A percentile compares a stretch with the other conserved stretches of the same genome.
Conservation (phyloP, 345 rosid species). For the Moringa oleifera region DNA sequence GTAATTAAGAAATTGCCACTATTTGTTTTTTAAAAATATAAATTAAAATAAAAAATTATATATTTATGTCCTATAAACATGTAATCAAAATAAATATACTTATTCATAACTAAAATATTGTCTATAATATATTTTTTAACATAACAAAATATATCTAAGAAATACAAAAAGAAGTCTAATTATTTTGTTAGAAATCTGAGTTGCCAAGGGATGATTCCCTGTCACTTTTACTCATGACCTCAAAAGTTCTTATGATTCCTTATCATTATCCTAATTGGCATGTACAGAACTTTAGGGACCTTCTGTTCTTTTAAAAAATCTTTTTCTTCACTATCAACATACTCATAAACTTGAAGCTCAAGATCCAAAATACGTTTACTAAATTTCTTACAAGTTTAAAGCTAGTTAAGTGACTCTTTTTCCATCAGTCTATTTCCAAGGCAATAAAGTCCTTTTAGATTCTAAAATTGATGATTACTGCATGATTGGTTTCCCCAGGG, state of each 20-base stretch:
- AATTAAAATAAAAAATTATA: no score
- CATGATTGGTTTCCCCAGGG: constrained; percentile 20
- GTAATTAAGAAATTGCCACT: no score
- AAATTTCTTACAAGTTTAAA: constrained; percentile 17
- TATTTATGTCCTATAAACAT: no score
- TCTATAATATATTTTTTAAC: no score
- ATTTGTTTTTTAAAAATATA: no score
- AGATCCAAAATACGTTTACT: constrained; percentile 50
- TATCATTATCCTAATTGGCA: no score
- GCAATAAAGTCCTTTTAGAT: constrained; percentile 13
- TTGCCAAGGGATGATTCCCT: constrained; percentile 1
- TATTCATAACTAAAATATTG: no score
- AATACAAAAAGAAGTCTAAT: neutral
- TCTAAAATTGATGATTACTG: constrained; percentile 23
- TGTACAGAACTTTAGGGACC: constrained; percentile 8
- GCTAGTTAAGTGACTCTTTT: constrained; percentile 1
- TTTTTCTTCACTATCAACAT: constrained; percentile 30
- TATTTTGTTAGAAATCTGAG: constrained; percentile 7
- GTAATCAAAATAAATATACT: no score
- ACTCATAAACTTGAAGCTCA: constrained; percentile 41
- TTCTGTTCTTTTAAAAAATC: constrained; percentile 15
- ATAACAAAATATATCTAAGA: no score
- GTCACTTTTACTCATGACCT: constrained; percentile 17
- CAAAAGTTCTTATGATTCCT: constrained; percentile 17
- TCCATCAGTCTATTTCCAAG: constrained; percentile 10